Conservation (phyloP, 352 stramenopile genomes). For the Phytopythium vexans region DNA sequence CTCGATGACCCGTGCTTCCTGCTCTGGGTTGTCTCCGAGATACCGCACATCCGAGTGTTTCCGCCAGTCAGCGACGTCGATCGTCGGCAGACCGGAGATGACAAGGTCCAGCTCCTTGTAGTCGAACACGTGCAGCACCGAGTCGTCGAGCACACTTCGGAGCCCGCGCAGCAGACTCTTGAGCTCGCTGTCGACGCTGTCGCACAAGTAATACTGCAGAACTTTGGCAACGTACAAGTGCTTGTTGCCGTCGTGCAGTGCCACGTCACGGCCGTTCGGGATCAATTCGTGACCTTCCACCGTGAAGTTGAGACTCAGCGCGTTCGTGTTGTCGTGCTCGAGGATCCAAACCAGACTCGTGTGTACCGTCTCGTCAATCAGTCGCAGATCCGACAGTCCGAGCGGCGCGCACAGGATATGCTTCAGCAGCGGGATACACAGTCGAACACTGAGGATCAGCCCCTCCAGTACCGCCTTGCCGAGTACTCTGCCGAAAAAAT, state of each 20-base stretch:
- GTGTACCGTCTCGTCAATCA: constrained; percentile 72
- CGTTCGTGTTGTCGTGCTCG: constrained; percentile 44
- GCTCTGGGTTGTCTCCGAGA: constrained; percentile 13
- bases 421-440: constrained; percentile 66
- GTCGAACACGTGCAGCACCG: constrained; percentile 96
- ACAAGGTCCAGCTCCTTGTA: constrained; percentile 95
- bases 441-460: constrained; percentile 59
- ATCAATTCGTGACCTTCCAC: constrained; percentile 62
- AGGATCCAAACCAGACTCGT: constrained; percentile 64
- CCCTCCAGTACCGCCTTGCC: constrained; percentile 74
- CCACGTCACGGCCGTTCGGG: constrained; percentile 43
- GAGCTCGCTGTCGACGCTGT: constrained; percentile 89
- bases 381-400: constrained; percentile 53
- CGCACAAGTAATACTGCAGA: constrained; percentile 95
- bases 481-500: constrained; percentile 73
- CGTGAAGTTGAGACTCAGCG: constrained; percentile 61
- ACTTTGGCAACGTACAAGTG: constrained; percentile 90
- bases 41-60: constrained; percentile 60
- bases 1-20: constrained; percentile 44
- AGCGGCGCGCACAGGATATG: constrained; percentile 63
- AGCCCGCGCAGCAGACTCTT: constrained; percentile 83
- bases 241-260: constrained; percentile 95
- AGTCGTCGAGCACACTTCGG: constrained; percentile 93
- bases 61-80: constrained; percentile 89
- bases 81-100: constrained; percentile 62